These are phyloP conservation scores for Phyllosticta capitalensis DNA, from an alignment of 2,329 filamentous ascomycete genomes.

Conservation along the genomic window DNA sequence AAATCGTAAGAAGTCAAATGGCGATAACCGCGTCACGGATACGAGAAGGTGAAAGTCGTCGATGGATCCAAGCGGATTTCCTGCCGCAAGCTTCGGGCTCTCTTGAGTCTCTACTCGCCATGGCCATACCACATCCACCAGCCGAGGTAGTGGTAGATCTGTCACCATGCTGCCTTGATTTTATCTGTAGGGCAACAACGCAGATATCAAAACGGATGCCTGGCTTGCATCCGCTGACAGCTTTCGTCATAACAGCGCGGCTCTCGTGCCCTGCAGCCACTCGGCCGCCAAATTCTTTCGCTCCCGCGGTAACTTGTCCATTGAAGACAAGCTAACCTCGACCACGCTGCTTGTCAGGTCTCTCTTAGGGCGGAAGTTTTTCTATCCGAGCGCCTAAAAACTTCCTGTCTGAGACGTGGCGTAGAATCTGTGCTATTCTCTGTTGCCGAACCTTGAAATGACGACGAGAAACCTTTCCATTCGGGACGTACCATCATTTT, in stretches of 20 bases:
- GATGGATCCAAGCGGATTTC: neutral
- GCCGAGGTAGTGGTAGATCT: no score
- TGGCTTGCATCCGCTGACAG: neutral
- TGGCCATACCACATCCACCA: no score
- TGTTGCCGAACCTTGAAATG: neutral
- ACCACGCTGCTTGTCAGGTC: neutral
- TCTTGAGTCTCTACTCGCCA: no score
- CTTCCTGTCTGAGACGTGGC: neutral
- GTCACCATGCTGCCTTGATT: neutral
- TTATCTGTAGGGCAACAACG: neutral
- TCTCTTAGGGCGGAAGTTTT: neutral
- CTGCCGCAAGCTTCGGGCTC: neutral
- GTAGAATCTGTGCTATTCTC: neutral
- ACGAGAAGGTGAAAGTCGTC: neutral
- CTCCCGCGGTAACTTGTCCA: neutral
- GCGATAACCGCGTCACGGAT: neutral
- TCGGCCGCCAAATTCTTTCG: neutral
- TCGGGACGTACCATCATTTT: neutral
- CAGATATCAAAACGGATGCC: neutral
- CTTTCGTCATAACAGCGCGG: no score
- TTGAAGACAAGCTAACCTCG: neutral
- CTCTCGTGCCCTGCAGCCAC: neutral
- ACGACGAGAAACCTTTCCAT: neutral
- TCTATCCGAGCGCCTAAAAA: neutral
- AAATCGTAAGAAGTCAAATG: neutral